phyloP scores from a whole-genome alignment of 192 early-diverging fungal species.

The Polychytrium aggregatum region DNA sequence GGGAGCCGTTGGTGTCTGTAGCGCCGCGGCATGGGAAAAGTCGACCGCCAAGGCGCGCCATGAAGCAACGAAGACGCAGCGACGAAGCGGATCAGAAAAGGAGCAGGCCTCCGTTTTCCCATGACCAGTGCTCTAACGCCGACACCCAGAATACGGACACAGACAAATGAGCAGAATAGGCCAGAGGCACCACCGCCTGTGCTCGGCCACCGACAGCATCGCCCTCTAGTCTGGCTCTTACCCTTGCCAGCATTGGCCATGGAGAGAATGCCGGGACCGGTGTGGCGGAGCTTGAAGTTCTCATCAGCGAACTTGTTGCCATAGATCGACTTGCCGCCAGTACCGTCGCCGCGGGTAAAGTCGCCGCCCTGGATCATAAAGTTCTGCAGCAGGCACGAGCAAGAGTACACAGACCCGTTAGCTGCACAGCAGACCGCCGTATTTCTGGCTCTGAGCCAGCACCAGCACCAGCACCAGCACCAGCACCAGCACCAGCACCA shows the following conservation, averaged over 20 bases:
- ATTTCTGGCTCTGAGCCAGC: too few species aligned
- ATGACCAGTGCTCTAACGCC: too few species aligned
- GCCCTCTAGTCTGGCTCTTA: conserved; percentile 4
- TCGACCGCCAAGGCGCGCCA: conserved; percentile 11
- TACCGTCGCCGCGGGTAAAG: conserved; percentile 79
- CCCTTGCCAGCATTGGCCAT: conserved; percentile 74
- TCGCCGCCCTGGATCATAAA: conserved; percentile 83
- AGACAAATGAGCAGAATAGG: too few species aligned
- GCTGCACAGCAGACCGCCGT: background rate
- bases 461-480: too few species aligned
- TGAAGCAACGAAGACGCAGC: conserved; percentile 27
- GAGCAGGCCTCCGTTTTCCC: background rate
- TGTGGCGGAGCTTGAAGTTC: conserved; percentile 81
- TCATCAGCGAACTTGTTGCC: conserved; percentile 88
- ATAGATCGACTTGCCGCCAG: conserved; percentile 58
- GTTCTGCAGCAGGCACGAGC: conserved; percentile 12
- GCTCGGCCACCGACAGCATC: background rate
- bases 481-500: too few species aligned
- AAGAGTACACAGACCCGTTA: background rate
- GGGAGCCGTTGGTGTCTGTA: conserved; percentile 83
- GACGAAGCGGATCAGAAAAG: conserved; percentile 31
- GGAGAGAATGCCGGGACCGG: conserved; percentile 61
- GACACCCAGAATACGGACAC: too few species aligned
- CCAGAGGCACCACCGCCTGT: conserved; percentile 23
- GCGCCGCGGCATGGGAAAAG: conserved; percentile 8